Evolutionary conservation across 139 green algal genomes (phyloP).

Genomic region (Tetraselmis striata): DNA sequence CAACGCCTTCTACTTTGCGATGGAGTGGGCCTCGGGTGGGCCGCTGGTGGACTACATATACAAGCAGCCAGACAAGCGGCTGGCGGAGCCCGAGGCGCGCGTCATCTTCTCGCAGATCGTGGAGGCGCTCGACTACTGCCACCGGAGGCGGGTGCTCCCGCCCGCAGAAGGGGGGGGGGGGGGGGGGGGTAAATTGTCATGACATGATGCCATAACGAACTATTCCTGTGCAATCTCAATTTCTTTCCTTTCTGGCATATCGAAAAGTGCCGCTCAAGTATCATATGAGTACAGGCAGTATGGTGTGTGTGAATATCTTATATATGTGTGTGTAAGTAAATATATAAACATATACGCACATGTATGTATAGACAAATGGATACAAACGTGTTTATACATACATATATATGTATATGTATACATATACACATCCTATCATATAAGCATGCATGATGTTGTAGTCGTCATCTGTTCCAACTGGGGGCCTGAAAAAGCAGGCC

Average conservation of each 20-base stretch:
- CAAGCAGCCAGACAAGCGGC: constrained; percentile 20
- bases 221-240: too few relatives aligned
- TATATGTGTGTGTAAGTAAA: not conserved
- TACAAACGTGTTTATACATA: not conserved
- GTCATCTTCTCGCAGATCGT: constrained; percentile 58
- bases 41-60: constrained; percentile 35
- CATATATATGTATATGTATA: not conserved
- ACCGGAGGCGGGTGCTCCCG: constrained; percentile 43
- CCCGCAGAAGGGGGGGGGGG: too few relatives aligned
- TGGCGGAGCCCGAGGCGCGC: constrained; percentile 48
- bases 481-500: too few relatives aligned
- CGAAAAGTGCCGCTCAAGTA: too few relatives aligned
- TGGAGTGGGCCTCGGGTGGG: constrained; percentile 67
- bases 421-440: too few relatives aligned
- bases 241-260: too few relatives aligned
- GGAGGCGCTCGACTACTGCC: constrained; percentile 68
- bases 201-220: too few relatives aligned
- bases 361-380: not conserved
- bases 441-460: too few relatives aligned
- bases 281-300: too few relatives aligned
- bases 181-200: too few relatives aligned
- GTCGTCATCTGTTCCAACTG: too few relatives aligned
- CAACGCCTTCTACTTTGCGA: constrained; percentile 62
- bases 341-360: not conserved
- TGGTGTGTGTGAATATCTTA: too few relatives aligned